Base-by-base conservation (phyloP, 805 yeast species). In the Metschnikowia drakensbergensis region DNA sequence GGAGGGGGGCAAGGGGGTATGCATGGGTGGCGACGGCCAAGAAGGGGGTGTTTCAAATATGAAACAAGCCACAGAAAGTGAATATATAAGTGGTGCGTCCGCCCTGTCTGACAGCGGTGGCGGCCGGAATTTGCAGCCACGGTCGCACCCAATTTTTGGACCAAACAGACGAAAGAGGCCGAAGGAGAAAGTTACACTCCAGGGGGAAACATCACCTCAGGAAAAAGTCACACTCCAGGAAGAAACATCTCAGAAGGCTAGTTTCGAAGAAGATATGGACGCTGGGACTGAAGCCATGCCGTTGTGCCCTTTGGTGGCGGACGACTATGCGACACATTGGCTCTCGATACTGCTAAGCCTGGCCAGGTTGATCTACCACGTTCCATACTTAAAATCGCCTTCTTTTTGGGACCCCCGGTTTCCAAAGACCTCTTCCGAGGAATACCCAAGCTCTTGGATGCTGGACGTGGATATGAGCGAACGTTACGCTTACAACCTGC, bases 321-420 rank as follows among this genome's bases (percentile, higher is more conserved):
- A 83, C 49, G 75, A 76, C 46, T 67, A 76, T 31, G 65, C 75
- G 0, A 64, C 61, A 3, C 75, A 75, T 47, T 78, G 82, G 81
- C 58, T 77, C 69, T 73, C 5, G 46, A 59, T 9, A 52, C 52
- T 13, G 45, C 50, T 33, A 48, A 57, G 40, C 47, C 58, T 45
- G 52, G 57, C 47, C 55, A 53, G 61, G 1, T 48, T 73, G 2
- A 58, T 71, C 43, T 74, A 80, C 58, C 68, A 77, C 39, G 73
- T 84, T 6, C 91, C 91, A 0, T 81, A 78, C 51, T 55, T 84
- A 33, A 71, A 75, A 30, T 77, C 90, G 0, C 79, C 86, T 0
- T 65, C 72, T 25, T 59, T 66, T 2, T 54, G 65, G 36, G 67
- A 74, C 46, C 45, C 64, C 4, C 52, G 79, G 23, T 74, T 72